Evolutionary conservation across 805 yeast genomes (phyloP), one percentile per base, ranked within the genome.

Genomic region (Candida yuanshanica): DNA sequence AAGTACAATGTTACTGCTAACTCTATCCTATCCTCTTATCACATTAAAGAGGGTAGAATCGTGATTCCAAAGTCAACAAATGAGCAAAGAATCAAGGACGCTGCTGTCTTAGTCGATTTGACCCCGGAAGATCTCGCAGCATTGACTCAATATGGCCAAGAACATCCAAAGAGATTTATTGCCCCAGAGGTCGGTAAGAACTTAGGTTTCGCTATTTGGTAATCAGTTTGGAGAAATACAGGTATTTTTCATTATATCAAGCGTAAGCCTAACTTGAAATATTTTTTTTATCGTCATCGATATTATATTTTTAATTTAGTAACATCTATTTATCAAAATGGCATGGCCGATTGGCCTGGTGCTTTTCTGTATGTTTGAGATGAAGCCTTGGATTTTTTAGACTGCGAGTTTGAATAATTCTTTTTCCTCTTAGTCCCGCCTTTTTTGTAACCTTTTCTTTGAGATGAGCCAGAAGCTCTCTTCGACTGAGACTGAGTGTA

Each of bases 21-120:
- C 44, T 83, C 77, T 48, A 69, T 86, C 11, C 66, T 77, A 18
- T 66, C 74, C 36, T 79, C 83, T 24, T 83, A 82, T 62, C 79
- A 80, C 52, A 72, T 82, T 22, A 66, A 72, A 47, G 68, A 75
- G 33, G 88, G 85, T 5, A 69, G 81, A 39, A 66, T 70, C 12
- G 79, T 73, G 2, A 62, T 83, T 38, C 88, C 91, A 38, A 76
- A 88, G 61, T 81, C 95, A 1, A 69, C 77, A 12, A 83, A 82
- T 41, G 66, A 73, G 16, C 72, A 71, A 25, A 76, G 95, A 59
- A 75, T 85, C 40, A 59, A 58, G 24, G 53, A 63, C 53, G 54
- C 65, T 34, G 62, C 37, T 6, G 35, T 43, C 17, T 55, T 65
- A 38, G 65, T 63, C 35, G 59, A 65, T 17, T 61, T 77, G 32